Percentiles rank a stretch among this genome's conserved stretches.
These are phyloP conservation scores for Hanseniaspora meyeri DNA, from an alignment of 805 yeast genomes.

Conservation along the genomic window DNA sequence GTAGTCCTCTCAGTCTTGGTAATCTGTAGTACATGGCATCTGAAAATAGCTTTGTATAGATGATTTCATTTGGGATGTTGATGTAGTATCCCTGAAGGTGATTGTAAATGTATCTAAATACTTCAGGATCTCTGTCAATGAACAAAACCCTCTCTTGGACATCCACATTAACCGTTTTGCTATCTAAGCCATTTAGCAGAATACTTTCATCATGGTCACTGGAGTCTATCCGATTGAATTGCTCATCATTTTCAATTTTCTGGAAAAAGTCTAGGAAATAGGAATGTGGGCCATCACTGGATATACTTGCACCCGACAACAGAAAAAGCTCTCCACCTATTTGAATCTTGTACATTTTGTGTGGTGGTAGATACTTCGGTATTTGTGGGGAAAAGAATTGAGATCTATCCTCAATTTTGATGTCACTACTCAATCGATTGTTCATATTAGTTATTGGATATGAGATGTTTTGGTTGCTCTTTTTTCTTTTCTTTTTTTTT, in stretches of 20 bases:
- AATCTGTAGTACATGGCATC: conserved; percentile 67
- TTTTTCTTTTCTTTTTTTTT: no score
- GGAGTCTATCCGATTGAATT: no score
- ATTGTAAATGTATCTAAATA: conserved; percentile 51
- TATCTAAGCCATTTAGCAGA: not conserved
- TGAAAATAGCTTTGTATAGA: conserved; percentile 47
- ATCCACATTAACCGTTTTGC: not conserved
- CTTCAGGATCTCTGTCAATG: conserved; percentile 61
- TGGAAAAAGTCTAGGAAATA: conserved; percentile 66
- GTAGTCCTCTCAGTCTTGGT: conserved; percentile 38
- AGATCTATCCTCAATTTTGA: not conserved
- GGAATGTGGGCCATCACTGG: conserved; percentile 69
- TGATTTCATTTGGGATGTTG: conserved; percentile 44
- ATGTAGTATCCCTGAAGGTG: conserved; percentile 77
- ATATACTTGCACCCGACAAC: conserved; percentile 66
- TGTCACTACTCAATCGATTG: not conserved
- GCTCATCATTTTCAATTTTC: conserved; percentile 23
- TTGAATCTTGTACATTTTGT: conserved; percentile 54
- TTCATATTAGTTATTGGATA: not conserved
- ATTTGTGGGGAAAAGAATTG: conserved; percentile 31
- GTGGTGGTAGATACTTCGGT: conserved; percentile 51
- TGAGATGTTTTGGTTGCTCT: no score
- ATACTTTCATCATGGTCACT: not conserved
- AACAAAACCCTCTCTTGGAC: conserved; percentile 34
- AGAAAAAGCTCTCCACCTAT: conserved; percentile 50